Evolutionary conservation across 2,329 filamentous ascomycete species (phyloP), one percentile per base, ranked within the genome.

Genomic region (Cladosporium sp.): DNA sequence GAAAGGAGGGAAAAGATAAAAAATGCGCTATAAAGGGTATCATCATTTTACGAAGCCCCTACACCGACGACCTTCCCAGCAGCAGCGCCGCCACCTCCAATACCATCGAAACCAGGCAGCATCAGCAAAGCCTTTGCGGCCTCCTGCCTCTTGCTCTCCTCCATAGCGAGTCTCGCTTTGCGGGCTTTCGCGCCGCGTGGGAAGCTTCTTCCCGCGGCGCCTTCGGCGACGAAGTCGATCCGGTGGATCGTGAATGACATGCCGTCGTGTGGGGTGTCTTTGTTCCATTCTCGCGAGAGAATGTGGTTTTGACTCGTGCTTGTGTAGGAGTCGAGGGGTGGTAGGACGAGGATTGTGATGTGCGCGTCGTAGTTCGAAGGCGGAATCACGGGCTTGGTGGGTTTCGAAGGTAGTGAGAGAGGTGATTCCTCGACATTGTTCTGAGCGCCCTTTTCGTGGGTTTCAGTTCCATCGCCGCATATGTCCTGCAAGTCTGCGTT

Each of bases 211-310:
- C 52, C 72, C 50, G 71, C 78, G 55, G 76, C 77, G 0, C 80
- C 85, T 11, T 93, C 90, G 55, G 88, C 84, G 0, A 96, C 87
- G 84, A 91, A 97, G 46, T 89, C 83, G 9, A 95, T 79, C 46
- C 83, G 82, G 54, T 83, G 77, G 41, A 98, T 80, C 77, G 86
- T 89, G 69, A 88, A 97, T 65, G 90, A 95, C 67, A 95, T 80
- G 2, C 91, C 91, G 59, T 95, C 90, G 62, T 96, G 90, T 16
- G 38, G 48, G 3, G 47, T 48, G 20, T 72, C 76, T 19, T 78
- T 79, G 6, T 82, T 85, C 76, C 90, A 96, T 53, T 85, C 82
- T 22, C 90, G 82, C 57, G 88, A 94, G 58, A 83, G 84, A 50
- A 98, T 80, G 3, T 92, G 92, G 61, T 86, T 89, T 38, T 88